A percentile compares a stretch with the other conserved stretches of the same genome.
phyloP scores from a whole-genome alignment of 306 rosid genomes.

The Calophaca sinica region DNA sequence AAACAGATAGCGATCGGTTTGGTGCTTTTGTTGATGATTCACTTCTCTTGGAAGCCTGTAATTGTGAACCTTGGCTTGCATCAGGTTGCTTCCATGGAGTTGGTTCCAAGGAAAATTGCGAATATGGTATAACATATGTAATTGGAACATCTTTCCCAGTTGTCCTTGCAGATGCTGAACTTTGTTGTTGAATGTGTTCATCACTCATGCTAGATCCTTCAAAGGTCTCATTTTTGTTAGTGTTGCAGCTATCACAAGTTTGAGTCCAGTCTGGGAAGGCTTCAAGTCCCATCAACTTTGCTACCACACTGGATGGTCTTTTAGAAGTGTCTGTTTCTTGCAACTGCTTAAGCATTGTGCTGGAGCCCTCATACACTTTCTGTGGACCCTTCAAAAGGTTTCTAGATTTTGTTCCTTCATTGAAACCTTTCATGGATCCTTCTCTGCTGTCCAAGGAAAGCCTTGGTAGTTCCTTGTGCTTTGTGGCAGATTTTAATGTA shows the following conservation, averaged over 20 bases:
- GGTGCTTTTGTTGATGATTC: conserved; percentile 58
- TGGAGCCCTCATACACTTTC: conserved; percentile 50
- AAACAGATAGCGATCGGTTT: conserved; percentile 62
- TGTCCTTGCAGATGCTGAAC: conserved; percentile 52
- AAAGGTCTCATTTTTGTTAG: conserved; percentile 47
- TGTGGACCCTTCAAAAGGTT: conserved; percentile 54
- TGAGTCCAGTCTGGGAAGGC: conserved; percentile 58
- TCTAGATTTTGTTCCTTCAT: conserved; percentile 56
- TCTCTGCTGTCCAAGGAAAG: conserved; percentile 89
- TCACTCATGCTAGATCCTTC: conserved; percentile 52
- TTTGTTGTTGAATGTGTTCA: conserved; percentile 50
- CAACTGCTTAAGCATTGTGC: conserved; percentile 44
- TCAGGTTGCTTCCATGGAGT: no score
- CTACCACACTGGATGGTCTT: conserved; percentile 71
- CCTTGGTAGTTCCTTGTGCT: conserved; percentile 80
- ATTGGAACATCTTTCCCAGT: conserved; percentile 53
- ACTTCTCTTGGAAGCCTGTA: conserved; percentile 39
- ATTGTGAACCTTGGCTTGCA: no score
- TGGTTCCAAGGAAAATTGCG: conserved; percentile 21
- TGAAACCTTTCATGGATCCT: conserved; percentile 54
- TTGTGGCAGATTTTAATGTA: conserved; percentile 58
- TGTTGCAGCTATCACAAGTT: conserved; percentile 46
- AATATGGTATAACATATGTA: conserved; percentile 46
- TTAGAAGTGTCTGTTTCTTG: conserved; percentile 69
- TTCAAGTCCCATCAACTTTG: conserved; percentile 94